phyloP scores from a whole-genome alignment of 257 asterid genomes.

The Solanum neorickii region DNA sequence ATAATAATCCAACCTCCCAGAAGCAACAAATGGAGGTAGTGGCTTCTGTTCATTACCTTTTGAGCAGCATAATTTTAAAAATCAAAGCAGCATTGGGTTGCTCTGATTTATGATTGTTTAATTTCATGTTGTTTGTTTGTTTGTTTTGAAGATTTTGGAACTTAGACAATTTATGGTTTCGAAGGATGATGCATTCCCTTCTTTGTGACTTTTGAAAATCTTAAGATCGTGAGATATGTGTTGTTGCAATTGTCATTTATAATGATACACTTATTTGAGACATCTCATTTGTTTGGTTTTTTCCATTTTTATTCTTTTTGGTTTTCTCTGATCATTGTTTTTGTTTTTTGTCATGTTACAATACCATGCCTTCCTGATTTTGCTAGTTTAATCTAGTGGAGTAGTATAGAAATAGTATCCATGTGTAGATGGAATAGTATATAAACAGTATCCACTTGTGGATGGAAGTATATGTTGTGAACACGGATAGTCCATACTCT shows the following conservation, averaged over 20 bases:
- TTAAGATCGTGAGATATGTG: not conserved
- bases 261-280: not conserved
- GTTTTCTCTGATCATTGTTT: not conserved
- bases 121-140: not conserved
- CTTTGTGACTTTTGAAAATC: not conserved
- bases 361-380: not conserved
- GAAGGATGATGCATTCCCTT: not conserved
- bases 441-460: not conserved
- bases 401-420: not conserved
- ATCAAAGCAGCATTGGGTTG: constrained; percentile 25
- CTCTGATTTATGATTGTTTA: constrained; percentile 5
- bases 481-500: not conserved
- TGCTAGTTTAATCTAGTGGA: not conserved
- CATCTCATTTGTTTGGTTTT: not conserved
- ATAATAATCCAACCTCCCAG: constrained; percentile 11
- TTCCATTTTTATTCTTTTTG: not conserved
- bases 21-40: constrained; percentile 36
- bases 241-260: not conserved
- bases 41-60: constrained; percentile 24
- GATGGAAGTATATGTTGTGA: not conserved
- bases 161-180: not conserved
- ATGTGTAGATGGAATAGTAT: not conserved
- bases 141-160: not conserved
- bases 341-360: not conserved
- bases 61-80: constrained; percentile 37